Conservation (phyloP, 1,139 yeast genomes). For the Hansenula sp. region DNA sequence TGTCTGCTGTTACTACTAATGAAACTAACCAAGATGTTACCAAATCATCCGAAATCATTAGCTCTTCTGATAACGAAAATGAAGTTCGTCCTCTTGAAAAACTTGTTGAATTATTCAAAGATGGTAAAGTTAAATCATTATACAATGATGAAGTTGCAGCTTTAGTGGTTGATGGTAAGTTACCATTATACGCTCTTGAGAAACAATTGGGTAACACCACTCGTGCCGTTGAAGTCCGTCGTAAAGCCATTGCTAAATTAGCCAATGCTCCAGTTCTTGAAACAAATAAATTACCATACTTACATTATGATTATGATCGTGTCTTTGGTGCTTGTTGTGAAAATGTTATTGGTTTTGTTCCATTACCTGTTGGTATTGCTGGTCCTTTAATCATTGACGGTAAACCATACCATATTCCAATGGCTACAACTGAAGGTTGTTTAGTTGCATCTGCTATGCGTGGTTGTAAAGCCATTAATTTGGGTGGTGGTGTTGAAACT, state of each 20-base stretch:
- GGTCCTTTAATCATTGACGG: slow-evolving; percentile 94
- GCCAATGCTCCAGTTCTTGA: slow-evolving; percentile 82
- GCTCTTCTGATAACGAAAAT: slow-evolving; percentile 17
- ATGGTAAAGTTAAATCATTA: slow-evolving; percentile 66
- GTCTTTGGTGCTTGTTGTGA: slow-evolving; percentile 99
- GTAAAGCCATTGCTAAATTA: slow-evolving; percentile 80
- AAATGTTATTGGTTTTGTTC: slow-evolving; percentile 94
- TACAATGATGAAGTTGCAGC: slow-evolving; percentile 68
- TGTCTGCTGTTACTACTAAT: slow-evolving; percentile 1
- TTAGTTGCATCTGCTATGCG: slow-evolving; percentile 98
- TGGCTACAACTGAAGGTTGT: slow-evolving; percentile 99
- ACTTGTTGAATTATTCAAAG: slow-evolving; percentile 56
- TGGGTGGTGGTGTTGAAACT: slow-evolving; percentile 94
- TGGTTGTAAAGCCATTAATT: slow-evolving; percentile 96
- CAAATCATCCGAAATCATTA: slow-evolving; percentile 19
- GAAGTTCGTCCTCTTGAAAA: slow-evolving; percentile 51
- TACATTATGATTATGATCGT: slow-evolving; percentile 85
- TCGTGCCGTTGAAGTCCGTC: slow-evolving; percentile 90
- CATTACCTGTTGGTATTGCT: slow-evolving; percentile 95
- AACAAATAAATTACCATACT: slow-evolving; percentile 68
- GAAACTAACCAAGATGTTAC: slow-evolving; percentile 10
- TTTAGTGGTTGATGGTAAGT: slow-evolving; percentile 71
- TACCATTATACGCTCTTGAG: slow-evolving; percentile 92
- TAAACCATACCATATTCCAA: slow-evolving; percentile 82
- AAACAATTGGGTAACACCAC: slow-evolving; percentile 83